Evolutionary conservation across 2,329 filamentous ascomycete species (phyloP), one percentile per base, ranked within the genome.

Genomic region (Talaromyces piceae): DNA sequence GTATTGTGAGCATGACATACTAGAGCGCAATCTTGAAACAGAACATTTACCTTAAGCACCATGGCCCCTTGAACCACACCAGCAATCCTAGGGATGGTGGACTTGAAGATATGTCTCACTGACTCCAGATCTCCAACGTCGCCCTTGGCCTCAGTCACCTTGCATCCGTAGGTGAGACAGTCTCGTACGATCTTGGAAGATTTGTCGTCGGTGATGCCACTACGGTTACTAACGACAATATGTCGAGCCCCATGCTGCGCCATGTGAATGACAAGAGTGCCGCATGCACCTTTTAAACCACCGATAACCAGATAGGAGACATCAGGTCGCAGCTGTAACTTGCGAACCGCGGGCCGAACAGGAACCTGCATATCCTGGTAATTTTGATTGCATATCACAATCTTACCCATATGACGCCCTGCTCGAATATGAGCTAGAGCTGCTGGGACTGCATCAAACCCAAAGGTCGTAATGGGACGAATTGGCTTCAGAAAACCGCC

Each of bases 201-300:
- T 22, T 1, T 11, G 1, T 27, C 26, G 5, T 46, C 26, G 20
- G 22, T 22, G 13, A 8, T 9, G 18, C 58, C 60, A 49, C 67
- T 73, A 20, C 80, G 72, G 11, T 77, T 80, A 1, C 82, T 56
- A 44, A 81, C 77, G 2, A 75, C 73, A 8, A 84, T 55, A 51
- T 78, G 65, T 16, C 66, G 71, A 2, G 73, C 80, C 1, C 81
- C 81, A 13, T 74, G 71, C 4, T 62, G 58, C 13, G 69, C 66
- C 47, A 84, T 67, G 45, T 78, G 69, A 46, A 70, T 65, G 2
- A 77, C 74, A 33, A 83, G 74, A 55, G 72, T 75, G 26, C 72
- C 69, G 0, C 80, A 80, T 1, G 83, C 68, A 8, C 80, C 81
- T 8, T 79, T 78, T 0, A 82, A 69, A 1, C 79, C 79, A 13